phyloP scores from a whole-genome alignment of 768 basidiomycete species.

The Hypholoma sublateritium region DNA sequence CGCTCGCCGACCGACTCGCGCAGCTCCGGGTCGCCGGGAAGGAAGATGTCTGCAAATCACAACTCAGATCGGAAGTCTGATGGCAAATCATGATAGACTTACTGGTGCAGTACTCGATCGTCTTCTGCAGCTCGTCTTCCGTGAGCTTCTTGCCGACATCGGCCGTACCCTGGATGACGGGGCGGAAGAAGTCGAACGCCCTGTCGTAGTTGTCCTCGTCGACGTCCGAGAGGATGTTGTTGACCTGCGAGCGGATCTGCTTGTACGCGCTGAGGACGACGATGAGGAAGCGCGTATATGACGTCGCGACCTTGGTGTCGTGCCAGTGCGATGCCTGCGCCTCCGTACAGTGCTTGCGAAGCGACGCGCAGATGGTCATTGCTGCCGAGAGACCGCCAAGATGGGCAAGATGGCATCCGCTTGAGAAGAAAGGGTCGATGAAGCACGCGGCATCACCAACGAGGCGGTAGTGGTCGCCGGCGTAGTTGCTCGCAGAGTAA shows the following conservation, averaged over 20 bases:
- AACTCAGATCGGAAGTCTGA: neutral
- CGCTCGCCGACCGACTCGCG: conserved; percentile 6
- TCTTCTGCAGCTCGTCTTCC: conserved; percentile 8
- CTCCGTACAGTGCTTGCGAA: conserved; percentile 30
- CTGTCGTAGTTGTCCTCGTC: conserved; percentile 48
- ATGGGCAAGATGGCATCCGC: conserved; percentile 42
- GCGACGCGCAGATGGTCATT: conserved; percentile 29
- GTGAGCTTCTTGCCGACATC: conserved; percentile 20
- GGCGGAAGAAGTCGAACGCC: conserved; percentile 45
- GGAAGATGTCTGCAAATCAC: conserved; percentile 5
- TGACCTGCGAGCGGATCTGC: conserved; percentile 43
- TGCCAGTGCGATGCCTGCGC: conserved; percentile 29
- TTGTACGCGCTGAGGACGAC: conserved; percentile 50
- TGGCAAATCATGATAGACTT: neutral
- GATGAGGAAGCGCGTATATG: conserved; percentile 44
- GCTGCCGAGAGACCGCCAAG: conserved; percentile 39
- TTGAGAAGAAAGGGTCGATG: conserved; percentile 67
- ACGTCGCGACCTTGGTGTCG: conserved; percentile 28
- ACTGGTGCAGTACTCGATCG: conserved; percentile 11
- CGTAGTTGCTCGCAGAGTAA: conserved; percentile 30
- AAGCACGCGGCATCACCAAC: conserved; percentile 40
- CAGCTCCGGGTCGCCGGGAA: conserved; percentile 7
- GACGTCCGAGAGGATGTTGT: conserved; percentile 41
- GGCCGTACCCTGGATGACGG: conserved; percentile 29
- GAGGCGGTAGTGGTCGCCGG: conserved; percentile 31